Base-by-base conservation (phyloP, 495 filamentous ascomycete species). In the Penicillium manginii region DNA sequence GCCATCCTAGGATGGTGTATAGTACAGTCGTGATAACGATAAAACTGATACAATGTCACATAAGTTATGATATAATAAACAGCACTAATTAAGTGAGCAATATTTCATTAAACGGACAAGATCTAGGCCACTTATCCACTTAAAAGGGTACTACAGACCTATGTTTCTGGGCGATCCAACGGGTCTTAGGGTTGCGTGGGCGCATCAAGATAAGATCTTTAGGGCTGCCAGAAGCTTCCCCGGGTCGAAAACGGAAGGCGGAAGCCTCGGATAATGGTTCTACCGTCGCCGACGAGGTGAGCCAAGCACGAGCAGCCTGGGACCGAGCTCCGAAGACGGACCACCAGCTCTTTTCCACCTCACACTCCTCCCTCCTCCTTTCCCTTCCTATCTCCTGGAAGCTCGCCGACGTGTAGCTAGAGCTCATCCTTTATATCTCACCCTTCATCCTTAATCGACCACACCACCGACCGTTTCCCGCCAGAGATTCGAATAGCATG, bases 401-500 rank as follows among this genome's bases (percentile, higher is more conserved):
- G 61, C 61, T 70, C 57, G 39, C 54, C 29, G 39, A 59, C 62
- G 55, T 57, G 57, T 29, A 50, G 21, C 51, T 58, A 37, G 47
- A 60, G 53, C 40, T 54, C 55, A 31, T 35, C 37, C 23, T 29
- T 29, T 37, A 45, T 54, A 58, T 54, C 42, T 54, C 31, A 45
- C 45, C 47, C 33, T 51, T 51, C 52, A 26, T 49, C 49, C 52
- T 61, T 39, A 26, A n/a, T 26, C 42, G 19, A 55, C 21, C 52
- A 42, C 47, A 15, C 50, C 18, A 39, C 59, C 55, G 49, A 18
- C 29, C 23, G 23, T 32, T 26, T 31, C 12, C 23, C 39, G 35
- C 60, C 39, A 43, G 57, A 63, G 62, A 62, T 45, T 55, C 57
- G 26, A 65, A 55, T 71, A 83, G 79, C 72, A 83, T 83, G 81